A percentile compares a stretch with the other conserved stretches of the same genome.
phyloP scores from a whole-genome alignment of 768 basidiomycete genomes.

The Panaeolus cyanescens region DNA sequence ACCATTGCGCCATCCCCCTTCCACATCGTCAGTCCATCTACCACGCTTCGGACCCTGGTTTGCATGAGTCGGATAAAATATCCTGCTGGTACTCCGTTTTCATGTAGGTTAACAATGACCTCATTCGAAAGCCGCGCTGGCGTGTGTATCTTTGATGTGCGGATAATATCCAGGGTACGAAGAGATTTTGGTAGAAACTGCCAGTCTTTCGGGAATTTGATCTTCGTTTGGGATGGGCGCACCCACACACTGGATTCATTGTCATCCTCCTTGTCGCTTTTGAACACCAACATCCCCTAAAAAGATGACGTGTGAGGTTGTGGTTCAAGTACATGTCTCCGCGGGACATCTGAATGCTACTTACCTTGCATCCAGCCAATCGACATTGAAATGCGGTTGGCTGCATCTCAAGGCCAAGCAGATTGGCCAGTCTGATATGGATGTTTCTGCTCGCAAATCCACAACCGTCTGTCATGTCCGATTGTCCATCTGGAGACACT shows the following conservation, averaged over 20 bases:
- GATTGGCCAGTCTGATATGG: slow-evolving; percentile 28
- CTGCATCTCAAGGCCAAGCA: slow-evolving; percentile 29
- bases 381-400: slow-evolving; percentile 56
- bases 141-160: slow-evolving; percentile 46
- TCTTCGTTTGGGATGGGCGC: slow-evolving; percentile 2
- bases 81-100: slow-evolving; percentile 55
- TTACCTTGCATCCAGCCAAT: slow-evolving; percentile 48
- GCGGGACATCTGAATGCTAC: too few relatives aligned
- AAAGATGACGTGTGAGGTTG: neutral
- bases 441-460: slow-evolving; percentile 43
- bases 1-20: slow-evolving; percentile 43
- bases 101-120: slow-evolving; percentile 62
- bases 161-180: slow-evolving; percentile 52
- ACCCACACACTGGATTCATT: neutral
- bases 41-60: slow-evolving; percentile 31
- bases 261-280: neutral
- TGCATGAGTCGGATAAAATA: slow-evolving; percentile 43
- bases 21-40: slow-evolving; percentile 45
- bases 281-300: neutral
- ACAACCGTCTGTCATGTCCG: slow-evolving; percentile 61
- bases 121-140: slow-evolving; percentile 54
- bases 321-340: neutral
- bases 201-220: neutral
- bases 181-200: slow-evolving; percentile 39
- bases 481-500: slow-evolving; percentile 21